phyloP scores from a whole-genome alignment of 2,329 filamentous ascomycete species.

The Cordyceps militaris region DNA sequence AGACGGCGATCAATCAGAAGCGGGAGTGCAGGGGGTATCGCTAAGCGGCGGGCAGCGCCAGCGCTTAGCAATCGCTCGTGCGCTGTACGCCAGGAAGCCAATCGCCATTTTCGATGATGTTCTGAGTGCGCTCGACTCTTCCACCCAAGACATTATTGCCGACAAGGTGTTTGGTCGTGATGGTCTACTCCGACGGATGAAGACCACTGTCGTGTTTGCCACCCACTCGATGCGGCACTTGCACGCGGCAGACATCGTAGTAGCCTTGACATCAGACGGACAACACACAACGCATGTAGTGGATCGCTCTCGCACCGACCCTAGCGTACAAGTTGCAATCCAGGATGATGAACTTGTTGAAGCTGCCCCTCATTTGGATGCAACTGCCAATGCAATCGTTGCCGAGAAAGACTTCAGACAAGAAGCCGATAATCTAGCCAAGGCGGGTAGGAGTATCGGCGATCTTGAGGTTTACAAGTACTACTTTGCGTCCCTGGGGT shows the following conservation, averaged over 20 bases:
- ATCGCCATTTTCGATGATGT: slow-evolving; percentile 10
- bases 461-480: slow-evolving; percentile 12
- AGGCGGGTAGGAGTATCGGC: slow-evolving; percentile 4
- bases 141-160: slow-evolving; percentile 1
- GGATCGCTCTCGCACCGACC: slow-evolving; percentile 8
- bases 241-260: slow-evolving; percentile 2
- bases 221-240: slow-evolving; percentile 6
- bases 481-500: slow-evolving; percentile 12
- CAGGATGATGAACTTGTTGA: slow-evolving; percentile 9
- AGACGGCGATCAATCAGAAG: slow-evolving; percentile 7
- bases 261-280: neutral
- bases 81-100: slow-evolving; percentile 6
- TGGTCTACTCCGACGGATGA: slow-evolving; percentile 7
- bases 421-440: slow-evolving; percentile 7
- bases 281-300: slow-evolving; percentile 8
- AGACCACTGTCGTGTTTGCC: slow-evolving; percentile 2
- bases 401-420: slow-evolving; percentile 7
- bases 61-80: slow-evolving; percentile 8
- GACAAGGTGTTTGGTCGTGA: slow-evolving; percentile 9
- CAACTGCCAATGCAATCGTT: slow-evolving; percentile 11
- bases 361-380: slow-evolving; percentile 10
- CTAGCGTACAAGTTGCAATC: slow-evolving; percentile 4
- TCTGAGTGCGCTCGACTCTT: slow-evolving; percentile 4
- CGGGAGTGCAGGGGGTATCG: slow-evolving; percentile 1
- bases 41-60: slow-evolving; percentile 10